Percentiles rank a stretch among this genome's conserved stretches.
Evolutionary conservation across 345 rosid genomes (phyloP).

Genomic region (Brassica napus): DNA sequence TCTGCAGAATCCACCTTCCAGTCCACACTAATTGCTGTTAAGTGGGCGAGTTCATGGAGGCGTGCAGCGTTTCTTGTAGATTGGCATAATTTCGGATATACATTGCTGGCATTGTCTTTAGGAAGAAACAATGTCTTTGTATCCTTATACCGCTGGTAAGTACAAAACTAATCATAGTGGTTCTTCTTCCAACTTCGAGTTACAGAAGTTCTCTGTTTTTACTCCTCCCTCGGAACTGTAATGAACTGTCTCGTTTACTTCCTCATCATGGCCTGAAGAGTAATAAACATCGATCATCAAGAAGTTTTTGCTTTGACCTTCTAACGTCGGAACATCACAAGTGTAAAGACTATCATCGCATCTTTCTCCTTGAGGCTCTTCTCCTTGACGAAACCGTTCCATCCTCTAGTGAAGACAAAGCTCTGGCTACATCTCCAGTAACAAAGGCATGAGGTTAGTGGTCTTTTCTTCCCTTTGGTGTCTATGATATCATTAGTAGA

Average conservation of each 20-base stretch:
- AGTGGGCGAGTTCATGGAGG: conserved; percentile 90
- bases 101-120: conserved; percentile 79
- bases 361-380: conserved; percentile 56
- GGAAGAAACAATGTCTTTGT: conserved; percentile 82
- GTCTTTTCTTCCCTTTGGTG: conserved; percentile 53
- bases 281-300: conserved; percentile 48
- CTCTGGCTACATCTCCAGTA: conserved; percentile 52
- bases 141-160: conserved; percentile 79
- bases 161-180: neutral
- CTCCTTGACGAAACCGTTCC: conserved; percentile 61
- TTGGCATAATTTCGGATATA: conserved; percentile 99
- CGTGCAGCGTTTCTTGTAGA: conserved; percentile 70
- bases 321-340: conserved; percentile 35
- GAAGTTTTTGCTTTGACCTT: conserved; percentile 29
- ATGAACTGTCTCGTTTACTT: neutral
- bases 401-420: conserved; percentile 80
- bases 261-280: neutral
- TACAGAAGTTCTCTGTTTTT: neutral
- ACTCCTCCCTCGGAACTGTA: neutral
- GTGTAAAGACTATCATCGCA: conserved; percentile 40
- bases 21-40: conserved; percentile 82
- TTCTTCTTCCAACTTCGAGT: neutral
- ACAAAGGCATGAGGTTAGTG: conserved; percentile 24
- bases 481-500: conserved; percentile 59
- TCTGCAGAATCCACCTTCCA: conserved; percentile 90